Evolutionary conservation across 768 basidiomycete species (phyloP).

Genomic region (Tremella mesenterica): DNA sequence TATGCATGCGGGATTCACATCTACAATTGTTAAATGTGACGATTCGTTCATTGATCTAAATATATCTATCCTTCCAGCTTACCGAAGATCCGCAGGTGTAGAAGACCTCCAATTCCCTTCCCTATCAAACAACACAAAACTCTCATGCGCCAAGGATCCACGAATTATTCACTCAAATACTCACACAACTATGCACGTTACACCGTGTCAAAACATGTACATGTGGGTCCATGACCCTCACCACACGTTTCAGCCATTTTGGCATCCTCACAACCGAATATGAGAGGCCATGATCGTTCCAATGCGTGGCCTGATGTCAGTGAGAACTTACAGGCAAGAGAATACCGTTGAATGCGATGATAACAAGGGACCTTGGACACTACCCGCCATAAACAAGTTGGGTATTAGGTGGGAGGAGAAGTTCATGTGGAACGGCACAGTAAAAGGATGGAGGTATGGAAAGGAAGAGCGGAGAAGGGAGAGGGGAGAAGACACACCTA

Average conservation of each 20-base stretch:
- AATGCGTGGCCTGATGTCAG: constrained; percentile 26
- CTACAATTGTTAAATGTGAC: no score
- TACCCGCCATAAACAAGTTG: background rate
- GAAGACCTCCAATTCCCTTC: no score
- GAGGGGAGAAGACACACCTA: constrained; percentile 13
- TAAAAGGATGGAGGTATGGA: background rate
- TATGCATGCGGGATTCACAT: no score
- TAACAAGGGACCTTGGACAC: background rate
- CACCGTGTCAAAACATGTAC: constrained; percentile 37
- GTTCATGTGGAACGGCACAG: background rate
- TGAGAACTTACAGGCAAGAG: background rate
- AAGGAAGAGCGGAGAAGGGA: background rate
- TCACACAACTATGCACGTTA: no score
- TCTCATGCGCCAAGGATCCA: no score
- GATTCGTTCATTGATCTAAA: no score
- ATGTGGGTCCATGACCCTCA: constrained; percentile 11
- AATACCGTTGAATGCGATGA: background rate
- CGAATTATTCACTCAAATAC: no score
- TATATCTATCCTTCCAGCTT: no score
- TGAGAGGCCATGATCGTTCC: constrained; percentile 38
- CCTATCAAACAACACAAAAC: no score
- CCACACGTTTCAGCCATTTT: constrained; percentile 17
- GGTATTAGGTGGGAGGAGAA: background rate
- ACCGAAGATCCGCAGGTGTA: no score
- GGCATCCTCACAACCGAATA: constrained; percentile 30